Base-by-base conservation (phyloP, 1,284 basidiomycete genomes). In the Fomitiporia mediterranea region DNA sequence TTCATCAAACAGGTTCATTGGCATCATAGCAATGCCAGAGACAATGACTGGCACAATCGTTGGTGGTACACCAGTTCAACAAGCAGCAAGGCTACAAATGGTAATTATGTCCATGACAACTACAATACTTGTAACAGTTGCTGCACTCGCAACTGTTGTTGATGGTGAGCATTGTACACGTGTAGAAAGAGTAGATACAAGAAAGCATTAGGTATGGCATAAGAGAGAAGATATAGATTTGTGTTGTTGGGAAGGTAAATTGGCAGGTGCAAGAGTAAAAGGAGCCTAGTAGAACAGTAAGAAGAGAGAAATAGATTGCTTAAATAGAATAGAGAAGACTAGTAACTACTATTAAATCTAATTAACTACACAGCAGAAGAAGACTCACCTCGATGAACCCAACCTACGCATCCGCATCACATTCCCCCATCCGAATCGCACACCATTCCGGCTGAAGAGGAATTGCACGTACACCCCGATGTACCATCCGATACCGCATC, bases 41-140 rank as follows among this genome's bases (percentile, higher is more conserved):
- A 91, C 91, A 87, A 92, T 94, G 89, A 92, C 89, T 0, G 91
- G 91, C 63, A 89, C 91, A 0, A 88, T 94, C 60, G 81, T 94
- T 13, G 91, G 89, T 19, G 91, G 91, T 0, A 81, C 88, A 32
- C 84, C 84, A 27, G 89, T 94, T 49, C 79, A 89, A 47, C 89
- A 92, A 69, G 91, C 91, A 0, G 89, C 89, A 1, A 82, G 84
- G 52, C 71, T 94, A 8, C 91, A 94, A 65, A 92, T 91, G 86
- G 84, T 93, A 57, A 91, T 93, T 71, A 90, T 92, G 83, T 93
- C 93, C 70, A 90, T 93, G 86, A 90, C 94, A 25, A 79, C 83
- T 4, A 76, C 82, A 4, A 84, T 90, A 57, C 71, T 80, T 48
- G 79, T 82, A 1, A 84, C 86, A 1, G 71, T 83, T 52, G 72